Percentiles rank a stretch among this genome's conserved stretches.
phyloP scores from a whole-genome alignment of 768 basidiomycete genomes.

The Russula foetens region DNA sequence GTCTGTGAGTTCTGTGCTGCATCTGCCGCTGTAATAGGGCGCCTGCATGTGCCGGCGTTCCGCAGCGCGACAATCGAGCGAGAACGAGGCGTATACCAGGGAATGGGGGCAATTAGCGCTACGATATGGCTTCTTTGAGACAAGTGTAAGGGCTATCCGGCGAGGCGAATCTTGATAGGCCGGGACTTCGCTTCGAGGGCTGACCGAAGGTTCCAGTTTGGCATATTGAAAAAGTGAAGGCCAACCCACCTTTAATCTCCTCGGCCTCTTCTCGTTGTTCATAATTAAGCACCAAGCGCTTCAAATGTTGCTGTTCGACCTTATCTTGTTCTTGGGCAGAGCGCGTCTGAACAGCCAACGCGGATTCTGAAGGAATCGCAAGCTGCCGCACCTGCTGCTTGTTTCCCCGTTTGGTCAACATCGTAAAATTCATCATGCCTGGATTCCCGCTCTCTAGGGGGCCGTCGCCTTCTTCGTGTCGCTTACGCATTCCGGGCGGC shows the following conservation, averaged over 20 bases:
- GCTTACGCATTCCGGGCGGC: slow-evolving; percentile 57
- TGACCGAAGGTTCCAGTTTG: slow-evolving; percentile 22
- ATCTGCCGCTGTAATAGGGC: neutral
- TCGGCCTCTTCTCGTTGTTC: slow-evolving; percentile 86
- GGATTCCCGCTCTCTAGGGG: slow-evolving; percentile 30
- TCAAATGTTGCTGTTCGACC: slow-evolving; percentile 94
- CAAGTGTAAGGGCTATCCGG: slow-evolving; percentile 41
- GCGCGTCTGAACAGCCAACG: slow-evolving; percentile 84
- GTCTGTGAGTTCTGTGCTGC: neutral
- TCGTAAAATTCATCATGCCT: slow-evolving; percentile 80
- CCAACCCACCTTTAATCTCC: slow-evolving; percentile 57
- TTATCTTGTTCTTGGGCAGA: slow-evolving; percentile 90
- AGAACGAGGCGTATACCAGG: slow-evolving; percentile 9
- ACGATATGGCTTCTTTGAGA: slow-evolving; percentile 2
- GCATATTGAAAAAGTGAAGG: neutral
- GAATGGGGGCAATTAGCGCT: slow-evolving; percentile 5
- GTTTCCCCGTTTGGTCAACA: slow-evolving; percentile 88
- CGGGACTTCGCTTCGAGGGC: slow-evolving; percentile 66
- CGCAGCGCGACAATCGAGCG: slow-evolving; percentile 2
- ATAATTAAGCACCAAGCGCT: slow-evolving; percentile 87
- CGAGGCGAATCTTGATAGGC: slow-evolving; percentile 68
- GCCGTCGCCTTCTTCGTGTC: slow-evolving; percentile 55
- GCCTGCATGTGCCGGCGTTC: slow-evolving; percentile 5
- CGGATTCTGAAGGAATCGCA: slow-evolving; percentile 79
- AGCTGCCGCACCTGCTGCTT: slow-evolving; percentile 91